These are phyloP conservation scores for Neurospora sublineolata DNA, from an alignment of 495 filamentous ascomycete species.

Conservation along the genomic window DNA sequence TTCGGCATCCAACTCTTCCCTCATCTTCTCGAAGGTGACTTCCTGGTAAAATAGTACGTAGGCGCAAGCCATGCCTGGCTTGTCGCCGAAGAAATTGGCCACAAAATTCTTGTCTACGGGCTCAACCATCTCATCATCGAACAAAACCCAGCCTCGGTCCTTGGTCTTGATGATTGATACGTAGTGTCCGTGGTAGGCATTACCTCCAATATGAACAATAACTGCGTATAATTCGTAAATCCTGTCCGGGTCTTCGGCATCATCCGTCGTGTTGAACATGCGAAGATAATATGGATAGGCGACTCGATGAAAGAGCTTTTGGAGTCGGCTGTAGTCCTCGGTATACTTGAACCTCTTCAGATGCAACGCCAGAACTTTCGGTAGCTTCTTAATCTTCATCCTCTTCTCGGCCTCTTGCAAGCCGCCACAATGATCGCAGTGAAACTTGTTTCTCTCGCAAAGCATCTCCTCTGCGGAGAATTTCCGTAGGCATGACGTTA, in stretches of 20 bases:
- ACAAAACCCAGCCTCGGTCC: constrained; percentile 88
- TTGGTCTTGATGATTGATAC: constrained; percentile 96
- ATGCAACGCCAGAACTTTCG: constrained; percentile 82
- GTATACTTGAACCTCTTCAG: constrained; percentile 97
- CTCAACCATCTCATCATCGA: constrained; percentile 97
- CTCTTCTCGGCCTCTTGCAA: constrained; percentile 96
- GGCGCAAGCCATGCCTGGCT: constrained; percentile 80
- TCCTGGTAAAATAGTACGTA: constrained; percentile 98
- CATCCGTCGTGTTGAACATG: constrained; percentile 95
- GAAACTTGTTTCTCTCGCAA: constrained; percentile 95
- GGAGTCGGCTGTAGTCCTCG: constrained; percentile 81
- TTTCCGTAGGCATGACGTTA: constrained; percentile 86
- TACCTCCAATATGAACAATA: constrained; percentile 97
- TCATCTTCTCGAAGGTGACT: constrained; percentile 79
- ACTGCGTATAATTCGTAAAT: constrained; percentile 96
- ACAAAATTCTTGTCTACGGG: constrained; percentile 95
- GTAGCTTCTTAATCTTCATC: constrained; percentile 96
- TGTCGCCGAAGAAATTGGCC: constrained; percentile 94
- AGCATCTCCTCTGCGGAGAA: constrained; percentile 99
- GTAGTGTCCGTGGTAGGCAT: constrained; percentile 95
- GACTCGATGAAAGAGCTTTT: constrained; percentile 94
- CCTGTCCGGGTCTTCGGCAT: constrained; percentile 87
- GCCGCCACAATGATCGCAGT: constrained; percentile 94
- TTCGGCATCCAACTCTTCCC: constrained; percentile 72
- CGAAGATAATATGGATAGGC: constrained; percentile 94